Evolutionary conservation across 208 protist genomes (phyloP).

Genomic region (Trypanosoma mega): DNA sequence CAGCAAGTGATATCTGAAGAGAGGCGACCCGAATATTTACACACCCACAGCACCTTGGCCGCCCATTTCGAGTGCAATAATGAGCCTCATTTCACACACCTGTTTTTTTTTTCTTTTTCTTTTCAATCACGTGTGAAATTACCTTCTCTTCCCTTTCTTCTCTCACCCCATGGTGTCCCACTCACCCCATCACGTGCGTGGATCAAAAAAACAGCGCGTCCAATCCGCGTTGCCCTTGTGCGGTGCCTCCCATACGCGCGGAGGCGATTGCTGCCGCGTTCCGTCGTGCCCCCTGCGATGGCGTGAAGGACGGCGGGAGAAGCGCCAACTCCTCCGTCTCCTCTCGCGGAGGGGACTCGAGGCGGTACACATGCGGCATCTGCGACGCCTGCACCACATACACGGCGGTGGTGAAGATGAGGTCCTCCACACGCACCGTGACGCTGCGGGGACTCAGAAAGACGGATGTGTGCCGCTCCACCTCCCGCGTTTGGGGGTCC

Average conservation of each 20-base stretch:
- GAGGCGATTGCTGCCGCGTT: no score
- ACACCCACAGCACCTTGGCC: neutral
- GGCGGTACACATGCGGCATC: constrained; percentile 59
- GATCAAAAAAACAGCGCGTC: no score
- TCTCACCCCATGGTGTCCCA: no score
- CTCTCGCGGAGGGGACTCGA: constrained; percentile 35
- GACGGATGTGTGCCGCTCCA: constrained; percentile 52
- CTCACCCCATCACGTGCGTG: no score
- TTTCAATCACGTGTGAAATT: no score
- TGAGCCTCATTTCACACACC: no score
- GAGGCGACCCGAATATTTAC: neutral
- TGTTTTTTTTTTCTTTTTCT: no score
- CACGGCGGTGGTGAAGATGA: constrained; percentile 67
- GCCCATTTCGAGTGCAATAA: no score
- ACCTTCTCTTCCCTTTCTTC: no score
- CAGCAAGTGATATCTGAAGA: neutral
- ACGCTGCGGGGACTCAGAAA: constrained; percentile 27
- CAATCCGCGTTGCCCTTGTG: no score
- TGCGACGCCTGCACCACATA: constrained; percentile 50
- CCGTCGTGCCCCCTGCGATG: neutral
- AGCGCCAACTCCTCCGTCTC: neutral
- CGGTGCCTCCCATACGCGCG: no score
- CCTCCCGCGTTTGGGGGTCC: constrained; percentile 36
- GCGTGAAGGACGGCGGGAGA: neutral
- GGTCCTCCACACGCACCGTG: constrained; percentile 27